These are phyloP conservation scores for Brachypodium distachyon DNA, from an alignment of 202 grass and related monocot species.

Conservation along the genomic window DNA sequence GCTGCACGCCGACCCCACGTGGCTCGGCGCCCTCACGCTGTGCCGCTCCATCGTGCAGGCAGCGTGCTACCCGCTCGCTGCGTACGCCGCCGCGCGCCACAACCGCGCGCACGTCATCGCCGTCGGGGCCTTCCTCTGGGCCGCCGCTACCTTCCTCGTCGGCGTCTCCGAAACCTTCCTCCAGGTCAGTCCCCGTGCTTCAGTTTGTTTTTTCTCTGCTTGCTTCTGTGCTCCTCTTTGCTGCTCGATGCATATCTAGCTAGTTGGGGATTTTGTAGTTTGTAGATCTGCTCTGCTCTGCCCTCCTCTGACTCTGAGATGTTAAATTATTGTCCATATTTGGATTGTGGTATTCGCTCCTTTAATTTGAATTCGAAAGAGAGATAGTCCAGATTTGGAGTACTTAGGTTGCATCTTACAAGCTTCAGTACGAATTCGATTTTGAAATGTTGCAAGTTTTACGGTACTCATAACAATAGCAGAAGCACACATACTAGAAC, in stretches of 20 bases:
- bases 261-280: background rate
- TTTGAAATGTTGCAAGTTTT: no score
- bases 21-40: slow-evolving; percentile 71
- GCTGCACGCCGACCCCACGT: slow-evolving; percentile 51
- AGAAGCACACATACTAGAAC: no score
- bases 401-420: background rate
- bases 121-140: slow-evolving; percentile 85
- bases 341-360: background rate
- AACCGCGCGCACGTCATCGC: slow-evolving; percentile 71
- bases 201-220: slow-evolving; percentile 7
- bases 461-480: no score
- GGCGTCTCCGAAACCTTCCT: slow-evolving; percentile 62
- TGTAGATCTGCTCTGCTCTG: slow-evolving; percentile 6
- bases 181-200: slow-evolving; percentile 26
- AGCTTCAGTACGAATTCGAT: background rate
- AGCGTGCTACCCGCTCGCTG: slow-evolving; percentile 71
- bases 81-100: slow-evolving; percentile 62
- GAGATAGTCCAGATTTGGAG: background rate
- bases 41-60: slow-evolving; percentile 77
- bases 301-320: no score
- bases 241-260: no score
- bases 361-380: background rate
- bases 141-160: slow-evolving; percentile 79
- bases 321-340: background rate
- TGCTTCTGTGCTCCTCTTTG: no score